These are phyloP conservation scores for Rhodocollybia butyracea DNA, from an alignment of 768 basidiomycete species.

Conservation along the genomic window DNA sequence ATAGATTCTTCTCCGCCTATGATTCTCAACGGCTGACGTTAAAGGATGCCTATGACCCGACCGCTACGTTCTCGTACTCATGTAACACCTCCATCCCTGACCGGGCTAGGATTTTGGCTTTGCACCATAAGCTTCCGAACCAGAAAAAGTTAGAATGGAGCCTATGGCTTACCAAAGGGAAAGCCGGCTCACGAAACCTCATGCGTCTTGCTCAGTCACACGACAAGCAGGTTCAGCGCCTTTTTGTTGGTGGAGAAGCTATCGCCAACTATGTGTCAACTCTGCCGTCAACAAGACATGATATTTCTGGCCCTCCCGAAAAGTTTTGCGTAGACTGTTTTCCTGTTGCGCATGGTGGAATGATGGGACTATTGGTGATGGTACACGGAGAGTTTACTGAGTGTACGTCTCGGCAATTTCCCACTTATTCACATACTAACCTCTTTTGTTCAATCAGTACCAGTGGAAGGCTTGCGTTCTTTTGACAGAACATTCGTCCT, in stretches of 20 bases:
- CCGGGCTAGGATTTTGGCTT: conserved; percentile 71
- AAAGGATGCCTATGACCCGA: conserved; percentile 71
- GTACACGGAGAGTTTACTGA: conserved; percentile 92
- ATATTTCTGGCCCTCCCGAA: conserved; percentile 70
- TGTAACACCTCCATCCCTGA: conserved; percentile 80
- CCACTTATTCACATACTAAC: background rate
- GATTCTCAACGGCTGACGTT: conserved; percentile 73
- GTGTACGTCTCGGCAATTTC: conserved; percentile 46
- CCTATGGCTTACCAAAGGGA: conserved; percentile 56
- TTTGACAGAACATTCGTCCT: conserved; percentile 94
- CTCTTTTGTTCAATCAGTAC: conserved; percentile 37
- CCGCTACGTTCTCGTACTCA: conserved; percentile 90
- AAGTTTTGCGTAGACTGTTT: conserved; percentile 89
- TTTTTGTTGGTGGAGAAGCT: conserved; percentile 71
- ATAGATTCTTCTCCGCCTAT: conserved; percentile 81
- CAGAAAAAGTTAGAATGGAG: conserved; percentile 82
- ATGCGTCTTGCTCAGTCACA: conserved; percentile 57
- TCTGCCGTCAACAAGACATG: conserved; percentile 81
- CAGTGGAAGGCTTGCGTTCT: conserved; percentile 77
- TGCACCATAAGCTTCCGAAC: conserved; percentile 72
- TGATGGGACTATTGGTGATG: conserved; percentile 63
- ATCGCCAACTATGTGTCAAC: conserved; percentile 55
- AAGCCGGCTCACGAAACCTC: conserved; percentile 75
- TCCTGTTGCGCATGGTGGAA: conserved; percentile 62
- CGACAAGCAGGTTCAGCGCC: conserved; percentile 58